phyloP scores from a whole-genome alignment of 1,284 basidiomycete genomes.

The Boletus sp. region DNA sequence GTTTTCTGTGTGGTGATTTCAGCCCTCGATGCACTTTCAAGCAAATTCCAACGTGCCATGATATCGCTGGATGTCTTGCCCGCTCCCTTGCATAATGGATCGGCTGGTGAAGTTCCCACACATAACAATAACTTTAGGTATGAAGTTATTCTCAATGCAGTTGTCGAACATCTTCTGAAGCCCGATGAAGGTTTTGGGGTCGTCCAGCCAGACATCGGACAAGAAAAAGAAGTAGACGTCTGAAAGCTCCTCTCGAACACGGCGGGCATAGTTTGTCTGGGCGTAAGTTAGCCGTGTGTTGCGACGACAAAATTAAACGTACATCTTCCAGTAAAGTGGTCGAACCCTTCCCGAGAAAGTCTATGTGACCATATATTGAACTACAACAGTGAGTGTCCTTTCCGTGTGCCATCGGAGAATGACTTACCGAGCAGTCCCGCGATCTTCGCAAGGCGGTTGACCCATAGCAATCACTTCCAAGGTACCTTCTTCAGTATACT shows the following conservation, averaged over 20 bases:
- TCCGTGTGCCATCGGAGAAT: not conserved
- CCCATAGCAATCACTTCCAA: constrained; percentile 92
- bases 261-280: constrained; percentile 56
- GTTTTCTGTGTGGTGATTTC: constrained; percentile 51
- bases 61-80: constrained; percentile 77
- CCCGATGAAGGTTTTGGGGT: constrained; percentile 76
- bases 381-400: constrained; percentile 37
- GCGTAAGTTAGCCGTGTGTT: constrained; percentile 4
- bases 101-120: constrained; percentile 94
- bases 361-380: constrained; percentile 89
- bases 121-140: constrained; percentile 83
- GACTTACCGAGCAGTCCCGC: constrained; percentile 72
- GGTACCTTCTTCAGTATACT: constrained; percentile 89
- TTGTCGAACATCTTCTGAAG: constrained; percentile 86
- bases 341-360: constrained; percentile 91
- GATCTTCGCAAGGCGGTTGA: constrained; percentile 91
- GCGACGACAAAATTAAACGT: constrained; percentile 26
- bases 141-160: constrained; percentile 84
- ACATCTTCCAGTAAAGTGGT: constrained; percentile 93
- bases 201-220: constrained; percentile 94
- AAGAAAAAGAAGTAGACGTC: constrained; percentile 91
- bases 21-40: constrained; percentile 4
- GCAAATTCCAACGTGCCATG: constrained; percentile 52
- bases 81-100: constrained; percentile 74
- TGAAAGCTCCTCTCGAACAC: constrained; percentile 62